A percentile compares a stretch with the other conserved stretches of the same genome.
phyloP scores from a whole-genome alignment of 1,284 basidiomycete species.

The Ceratobasidium sp. region DNA sequence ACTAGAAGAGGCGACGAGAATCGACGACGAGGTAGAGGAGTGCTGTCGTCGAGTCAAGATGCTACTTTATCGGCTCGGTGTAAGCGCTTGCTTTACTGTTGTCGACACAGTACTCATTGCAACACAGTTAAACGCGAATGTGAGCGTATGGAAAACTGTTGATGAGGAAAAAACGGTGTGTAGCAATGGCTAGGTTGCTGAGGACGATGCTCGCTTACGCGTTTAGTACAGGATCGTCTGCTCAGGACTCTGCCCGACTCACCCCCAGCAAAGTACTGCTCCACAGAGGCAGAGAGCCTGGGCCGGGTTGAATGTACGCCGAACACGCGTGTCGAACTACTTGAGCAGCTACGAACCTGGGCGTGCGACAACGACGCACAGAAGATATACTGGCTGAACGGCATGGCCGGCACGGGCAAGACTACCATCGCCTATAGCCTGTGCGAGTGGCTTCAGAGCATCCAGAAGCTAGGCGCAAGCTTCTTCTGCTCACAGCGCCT shows the following conservation, averaged over 20 bases:
- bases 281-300: background rate
- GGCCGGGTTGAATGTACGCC: background rate
- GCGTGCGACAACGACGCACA: background rate
- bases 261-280: conserved; percentile 14
- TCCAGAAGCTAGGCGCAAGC: background rate
- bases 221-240: background rate
- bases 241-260: background rate
- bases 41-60: conserved; percentile 11
- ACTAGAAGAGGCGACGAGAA: background rate
- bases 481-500: conserved; percentile 19
- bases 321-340: conserved; percentile 10
- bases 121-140: background rate
- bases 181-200: background rate
- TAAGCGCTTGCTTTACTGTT: background rate
- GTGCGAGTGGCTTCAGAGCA: background rate
- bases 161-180: conserved; percentile 2
- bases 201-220: background rate
- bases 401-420: conserved; percentile 5
- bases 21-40: background rate
- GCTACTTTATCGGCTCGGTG: background rate
- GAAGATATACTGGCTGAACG: conserved; percentile 19
- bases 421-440: conserved; percentile 17
- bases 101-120: no score
- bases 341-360: background rate
- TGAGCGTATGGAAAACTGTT: background rate